Conservation (phyloP, 2,329 filamentous ascomycete species). For the Penicillium crustosum region DNA sequence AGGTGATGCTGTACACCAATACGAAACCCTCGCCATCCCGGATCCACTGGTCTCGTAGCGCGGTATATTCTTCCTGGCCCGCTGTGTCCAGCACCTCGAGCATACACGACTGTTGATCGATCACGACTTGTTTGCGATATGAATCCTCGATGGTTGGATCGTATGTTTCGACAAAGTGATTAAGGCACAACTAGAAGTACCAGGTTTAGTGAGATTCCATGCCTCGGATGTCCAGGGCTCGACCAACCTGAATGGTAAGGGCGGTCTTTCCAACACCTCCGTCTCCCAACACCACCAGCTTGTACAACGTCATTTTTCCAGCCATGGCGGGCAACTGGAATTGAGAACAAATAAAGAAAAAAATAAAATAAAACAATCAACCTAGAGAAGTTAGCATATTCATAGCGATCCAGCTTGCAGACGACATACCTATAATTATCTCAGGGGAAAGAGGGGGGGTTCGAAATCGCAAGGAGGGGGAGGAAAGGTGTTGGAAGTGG, state of each 20-base stretch:
- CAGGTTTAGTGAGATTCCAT: conserved; percentile 6
- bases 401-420: neutral
- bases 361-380: conserved; percentile 9
- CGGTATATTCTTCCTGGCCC: conserved; percentile 97
- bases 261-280: conserved; percentile 94
- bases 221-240: neutral
- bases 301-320: conserved; percentile 93
- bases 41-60: conserved; percentile 96
- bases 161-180: conserved; percentile 96
- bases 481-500: conserved; percentile 13
- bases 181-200: conserved; percentile 72
- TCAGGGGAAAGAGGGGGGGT: conserved; percentile 3
- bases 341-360: neutral
- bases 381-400: neutral
- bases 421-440: neutral
- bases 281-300: conserved; percentile 91
- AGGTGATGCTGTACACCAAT: conserved; percentile 97
- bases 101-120: conserved; percentile 95
- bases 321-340: conserved; percentile 60
- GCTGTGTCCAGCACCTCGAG: conserved; percentile 96
- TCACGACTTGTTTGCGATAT: conserved; percentile 72
- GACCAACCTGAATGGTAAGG: conserved; percentile 73
- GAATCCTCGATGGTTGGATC: conserved; percentile 69
- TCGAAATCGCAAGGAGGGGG: conserved; percentile 5
- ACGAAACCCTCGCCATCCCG: conserved; percentile 97